These are phyloP conservation scores for Dothideomycetidae sp. DNA, from an alignment of 2,329 filamentous ascomycete species.

Conservation along the genomic window DNA sequence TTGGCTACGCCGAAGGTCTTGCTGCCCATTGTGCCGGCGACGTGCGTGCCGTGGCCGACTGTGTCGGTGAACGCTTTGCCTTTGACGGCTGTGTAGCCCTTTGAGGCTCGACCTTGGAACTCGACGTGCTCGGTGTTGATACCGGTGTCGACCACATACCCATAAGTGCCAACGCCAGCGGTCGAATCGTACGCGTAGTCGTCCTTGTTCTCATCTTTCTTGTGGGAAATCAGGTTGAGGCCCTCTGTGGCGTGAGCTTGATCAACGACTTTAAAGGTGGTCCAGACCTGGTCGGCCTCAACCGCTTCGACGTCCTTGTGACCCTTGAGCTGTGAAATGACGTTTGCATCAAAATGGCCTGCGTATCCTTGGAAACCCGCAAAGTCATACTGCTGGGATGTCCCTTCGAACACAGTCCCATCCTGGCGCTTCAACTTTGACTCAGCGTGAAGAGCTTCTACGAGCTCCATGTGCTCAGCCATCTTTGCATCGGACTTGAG, in stretches of 20 bases:
- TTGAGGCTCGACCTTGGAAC: conserved; percentile 24
- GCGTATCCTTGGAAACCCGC: conserved; percentile 10
- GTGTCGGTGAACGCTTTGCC: conserved; percentile 26
- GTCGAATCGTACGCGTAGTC: conserved; percentile 12
- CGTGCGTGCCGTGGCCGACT: conserved; percentile 51
- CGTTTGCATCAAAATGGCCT: conserved; percentile 10
- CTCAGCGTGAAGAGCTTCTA: conserved; percentile 10
- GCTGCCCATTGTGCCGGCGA: conserved; percentile 47
- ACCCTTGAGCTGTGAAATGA: conserved; percentile 10
- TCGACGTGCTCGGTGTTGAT: conserved; percentile 18
- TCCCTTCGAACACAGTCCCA: conserved; percentile 5
- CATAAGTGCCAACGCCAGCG: conserved; percentile 23
- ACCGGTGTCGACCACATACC: conserved; percentile 28
- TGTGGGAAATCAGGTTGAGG: conserved; percentile 13
- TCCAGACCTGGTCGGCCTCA: conserved; percentile 11
- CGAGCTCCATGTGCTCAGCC: conserved; percentile 9
- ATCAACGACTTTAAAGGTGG: conserved; percentile 6
- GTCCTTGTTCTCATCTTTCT: conserved; percentile 5
- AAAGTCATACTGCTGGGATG: conserved; percentile 7
- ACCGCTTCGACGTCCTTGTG: conserved; percentile 9
- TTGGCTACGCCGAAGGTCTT: conserved; percentile 49
- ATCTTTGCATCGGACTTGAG: conserved; percentile 9
- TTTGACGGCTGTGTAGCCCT: conserved; percentile 20
- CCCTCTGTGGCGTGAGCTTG: conserved; percentile 15
- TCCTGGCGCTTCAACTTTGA: conserved; percentile 9